Evolutionary conservation across 129 eudicot genomes (phyloP).

Genomic region (Scalesia atractyloides): DNA sequence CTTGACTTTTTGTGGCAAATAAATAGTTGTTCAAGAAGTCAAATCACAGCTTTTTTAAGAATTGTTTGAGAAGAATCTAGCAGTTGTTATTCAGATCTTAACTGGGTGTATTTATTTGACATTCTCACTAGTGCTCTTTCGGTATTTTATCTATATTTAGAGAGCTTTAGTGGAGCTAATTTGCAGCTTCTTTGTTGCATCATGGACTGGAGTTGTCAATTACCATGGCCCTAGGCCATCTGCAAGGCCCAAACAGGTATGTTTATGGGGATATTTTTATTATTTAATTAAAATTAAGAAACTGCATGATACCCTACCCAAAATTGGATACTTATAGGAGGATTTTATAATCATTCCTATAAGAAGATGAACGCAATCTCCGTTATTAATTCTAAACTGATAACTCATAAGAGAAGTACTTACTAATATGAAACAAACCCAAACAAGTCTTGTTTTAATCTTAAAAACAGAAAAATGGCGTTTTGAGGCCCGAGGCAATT

Average conservation of each 20-base stretch:
- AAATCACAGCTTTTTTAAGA: not conserved
- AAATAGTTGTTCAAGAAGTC: not conserved
- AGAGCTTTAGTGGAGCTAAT: constrained; percentile 86
- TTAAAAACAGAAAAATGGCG: not conserved
- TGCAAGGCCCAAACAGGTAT: constrained; percentile 88
- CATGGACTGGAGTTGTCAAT: constrained; percentile 97
- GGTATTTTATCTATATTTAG: constrained; percentile 36
- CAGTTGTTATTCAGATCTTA: not conserved
- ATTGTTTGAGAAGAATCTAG: not conserved
- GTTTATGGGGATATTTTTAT: not conserved
- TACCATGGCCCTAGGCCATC: constrained; percentile 97
- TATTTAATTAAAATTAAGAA: not conserved
- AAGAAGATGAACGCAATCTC: not conserved
- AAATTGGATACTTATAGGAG: not conserved
- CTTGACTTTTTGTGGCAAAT: not conserved
- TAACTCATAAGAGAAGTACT: not conserved
- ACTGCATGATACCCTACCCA: not conserved
- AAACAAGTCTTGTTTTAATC: not conserved
- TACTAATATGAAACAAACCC: not conserved
- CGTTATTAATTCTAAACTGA: not conserved
- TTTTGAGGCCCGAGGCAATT: not conserved
- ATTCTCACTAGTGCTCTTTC: constrained; percentile 6
- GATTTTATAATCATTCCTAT: not conserved
- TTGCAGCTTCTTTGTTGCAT: constrained; percentile 98
- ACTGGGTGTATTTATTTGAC: not conserved